Conservation (phyloP, 257 asterid species). For the Capsicum rhomboideum region DNA sequence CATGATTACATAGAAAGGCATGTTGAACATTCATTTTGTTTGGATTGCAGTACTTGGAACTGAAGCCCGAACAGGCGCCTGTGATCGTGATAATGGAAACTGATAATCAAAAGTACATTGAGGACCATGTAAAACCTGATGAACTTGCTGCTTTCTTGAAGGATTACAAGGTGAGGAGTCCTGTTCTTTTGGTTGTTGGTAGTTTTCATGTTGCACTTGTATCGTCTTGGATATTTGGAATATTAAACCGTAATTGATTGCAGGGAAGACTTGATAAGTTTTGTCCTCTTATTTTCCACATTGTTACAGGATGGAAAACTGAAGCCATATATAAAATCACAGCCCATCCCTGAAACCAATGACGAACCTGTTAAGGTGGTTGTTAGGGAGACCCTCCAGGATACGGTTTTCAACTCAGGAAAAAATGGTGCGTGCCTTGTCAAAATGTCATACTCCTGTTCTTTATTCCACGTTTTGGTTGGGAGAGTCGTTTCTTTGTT, state of each 20-base stretch:
- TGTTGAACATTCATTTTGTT: background rate
- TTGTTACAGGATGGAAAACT: slow-evolving; percentile 53
- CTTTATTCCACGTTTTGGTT: background rate
- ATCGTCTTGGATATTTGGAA: background rate
- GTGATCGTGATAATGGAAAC: slow-evolving; percentile 34
- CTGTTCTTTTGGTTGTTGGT: background rate
- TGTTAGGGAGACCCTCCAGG: slow-evolving; percentile 45
- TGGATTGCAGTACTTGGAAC: slow-evolving; percentile 68
- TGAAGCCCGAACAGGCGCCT: slow-evolving; percentile 53
- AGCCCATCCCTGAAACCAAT: slow-evolving; percentile 68
- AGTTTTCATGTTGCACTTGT: background rate
- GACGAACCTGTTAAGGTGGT: slow-evolving; percentile 81
- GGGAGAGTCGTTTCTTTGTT: background rate
- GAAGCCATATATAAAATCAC: slow-evolving; percentile 52
- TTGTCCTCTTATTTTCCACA: background rate
- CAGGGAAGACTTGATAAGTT: background rate
- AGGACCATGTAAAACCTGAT: slow-evolving; percentile 45
- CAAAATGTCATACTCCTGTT: background rate
- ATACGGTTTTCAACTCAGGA: slow-evolving; percentile 4
- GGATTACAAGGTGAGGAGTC: slow-evolving; percentile 43
- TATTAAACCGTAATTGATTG: background rate
- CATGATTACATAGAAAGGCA: background rate
- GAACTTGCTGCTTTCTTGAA: slow-evolving; percentile 50
- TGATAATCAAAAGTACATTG: slow-evolving; percentile 45
- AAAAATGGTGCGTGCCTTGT: slow-evolving; percentile 2